Evolutionary conservation across 225 moss, liverwort and hornwort species (phyloP), one percentile per base, ranked within the genome.

Genomic region (Straminergon stramineum): DNA sequence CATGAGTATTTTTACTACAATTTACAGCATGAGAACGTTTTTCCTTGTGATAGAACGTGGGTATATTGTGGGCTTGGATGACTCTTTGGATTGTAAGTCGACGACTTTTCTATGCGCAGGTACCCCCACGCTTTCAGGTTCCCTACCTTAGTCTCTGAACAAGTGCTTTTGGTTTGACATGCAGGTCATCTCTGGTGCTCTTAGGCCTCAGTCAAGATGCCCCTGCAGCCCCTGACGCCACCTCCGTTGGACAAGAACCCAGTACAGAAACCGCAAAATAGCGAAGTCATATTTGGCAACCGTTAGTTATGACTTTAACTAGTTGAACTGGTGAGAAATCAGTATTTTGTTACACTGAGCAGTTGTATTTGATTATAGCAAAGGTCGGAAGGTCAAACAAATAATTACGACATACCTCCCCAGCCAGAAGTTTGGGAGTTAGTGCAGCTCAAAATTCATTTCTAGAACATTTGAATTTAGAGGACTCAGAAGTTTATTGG

Each of bases 181-280:
- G 79, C 93, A 95, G 95, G 91, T 95, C 95, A 87, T 95, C 95
- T 28, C 87, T 95, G 58, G 94, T 95, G 88, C 94, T 95, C 34
- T 90, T 95, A 85, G 95, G 95, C 32, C 91, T 95, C 30, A 55
- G 86, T 83, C 94, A 95, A 86, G 95, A 94, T 76, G 89, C 88
- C 69, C 77, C 87, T 79, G 88, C 88, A 81, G 88, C 89, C 39
- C 41, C 89, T 19, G 93, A 92, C 30, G 81, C 82, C 9, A 37
- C 71, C 39, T 35, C 79, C 48, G 89, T 55, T 56, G 91, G 43
- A 55, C 90, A 83, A 68, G 94, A 90, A 57, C 75, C 75, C 61
- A 89, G 66, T 67, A 80, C 83, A 64, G 92, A 94, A 62, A 45
- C 67, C 52, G 83, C 85, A 62, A 89, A 82, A 41, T 60, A 89